Conservation (phyloP, 331 rosid genomes). For the Malus hybrid region DNA sequence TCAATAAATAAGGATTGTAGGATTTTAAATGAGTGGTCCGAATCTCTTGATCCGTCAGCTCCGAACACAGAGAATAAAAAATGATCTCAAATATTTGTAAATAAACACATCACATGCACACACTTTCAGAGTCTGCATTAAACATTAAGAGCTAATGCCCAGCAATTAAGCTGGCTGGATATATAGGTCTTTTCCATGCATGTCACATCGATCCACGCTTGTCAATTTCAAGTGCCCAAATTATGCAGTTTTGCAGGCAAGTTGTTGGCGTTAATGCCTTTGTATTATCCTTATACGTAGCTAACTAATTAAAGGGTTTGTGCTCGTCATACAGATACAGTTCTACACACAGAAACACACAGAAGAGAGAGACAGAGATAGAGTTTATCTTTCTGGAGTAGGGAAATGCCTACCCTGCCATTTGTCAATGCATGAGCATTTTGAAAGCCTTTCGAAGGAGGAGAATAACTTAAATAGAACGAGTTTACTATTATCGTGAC, state of each 20-base stretch:
- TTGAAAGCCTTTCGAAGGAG: too few species aligned
- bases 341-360: neutral
- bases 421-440: conserved; percentile 27
- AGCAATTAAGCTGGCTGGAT: neutral
- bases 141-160: conserved; percentile 30
- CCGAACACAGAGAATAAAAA: too few species aligned
- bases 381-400: conserved; percentile 6
- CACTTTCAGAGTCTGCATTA: conserved; percentile 34
- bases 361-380: neutral
- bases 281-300: conserved; percentile 29
- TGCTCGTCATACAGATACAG: neutral
- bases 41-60: too few species aligned
- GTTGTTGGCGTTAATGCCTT: conserved; percentile 42
- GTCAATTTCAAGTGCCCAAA: conserved; percentile 43
- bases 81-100: too few species aligned
- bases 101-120: conserved; percentile 45
- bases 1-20: too few species aligned
- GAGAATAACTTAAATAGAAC: too few species aligned
- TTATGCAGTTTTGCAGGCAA: conserved; percentile 39
- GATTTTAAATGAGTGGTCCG: too few species aligned
- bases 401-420: conserved; percentile 19
- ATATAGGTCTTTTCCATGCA: neutral
- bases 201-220: conserved; percentile 51
- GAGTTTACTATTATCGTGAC: too few species aligned
- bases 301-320: neutral